Base-by-base conservation (phyloP, 2,329 filamentous ascomycete genomes). In the Colletotrichum liaoningense region DNA sequence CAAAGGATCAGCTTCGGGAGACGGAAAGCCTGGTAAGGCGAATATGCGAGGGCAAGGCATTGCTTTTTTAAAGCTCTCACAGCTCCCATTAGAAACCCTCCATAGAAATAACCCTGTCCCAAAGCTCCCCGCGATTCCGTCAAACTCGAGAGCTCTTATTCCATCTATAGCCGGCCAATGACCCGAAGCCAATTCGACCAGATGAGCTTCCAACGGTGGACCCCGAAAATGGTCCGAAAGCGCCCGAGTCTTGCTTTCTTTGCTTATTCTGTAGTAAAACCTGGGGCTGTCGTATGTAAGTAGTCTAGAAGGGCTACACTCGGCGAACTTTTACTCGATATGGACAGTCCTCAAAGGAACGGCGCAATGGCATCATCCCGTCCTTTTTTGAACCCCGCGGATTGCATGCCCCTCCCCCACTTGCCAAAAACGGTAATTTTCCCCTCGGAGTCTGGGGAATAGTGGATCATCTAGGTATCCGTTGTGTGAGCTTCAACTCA, bases 101-200 rank as follows among this genome's bases (percentile, higher is more conserved):
- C 5, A 14, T 19, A 12, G 35, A 7, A 1, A 58, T 58, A 22
- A 22, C 67, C 16, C 16, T 1, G 38, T 7, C 0, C 67, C 60
- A 35, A 54, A 52, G 49, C 54, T 49, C 54, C 11, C 19, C 55
- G 35, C 52, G 38, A 42, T 19, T 42, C 16, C 38, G 33, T 24
- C 30, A n/a, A 6, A 59, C 30, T 8, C 28, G 28, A 38, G n/a
- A 38, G 11, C 22, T 14, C 35, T 42, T 24, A 19, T 14, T 30
- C 35, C 59, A 52, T 69, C 67, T 64, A 57, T 35, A 66, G 62
- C 67, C 60, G 65, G 67, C 67, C 67, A 66, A 66, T 59, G 5
- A 55, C 3, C 22, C 22, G 1, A 30, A 1, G 11, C 33, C 38
- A 59, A 55, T 60, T 70, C 30, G 38, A 59, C 19, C 5, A 54